Percentiles rank a stretch among this genome's conserved stretches.
phyloP scores from a whole-genome alignment of 140 eudicot species.

The Flaveria floridana region DNA sequence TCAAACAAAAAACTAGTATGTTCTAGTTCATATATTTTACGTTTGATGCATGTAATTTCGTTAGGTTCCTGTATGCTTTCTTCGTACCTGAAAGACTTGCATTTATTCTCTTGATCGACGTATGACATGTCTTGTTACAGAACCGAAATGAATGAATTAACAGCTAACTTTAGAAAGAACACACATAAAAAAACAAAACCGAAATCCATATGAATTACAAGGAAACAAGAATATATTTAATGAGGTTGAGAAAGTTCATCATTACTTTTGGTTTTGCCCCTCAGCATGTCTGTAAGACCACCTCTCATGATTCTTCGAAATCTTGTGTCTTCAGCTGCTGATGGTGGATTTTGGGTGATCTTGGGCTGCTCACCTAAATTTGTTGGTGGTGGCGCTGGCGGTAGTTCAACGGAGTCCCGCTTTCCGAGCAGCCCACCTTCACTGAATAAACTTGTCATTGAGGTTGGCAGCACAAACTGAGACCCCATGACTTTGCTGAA shows the following conservation, averaged over 20 bases:
- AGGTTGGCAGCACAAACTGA: slow-evolving; percentile 78
- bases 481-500: slow-evolving; percentile 93
- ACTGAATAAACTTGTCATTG: slow-evolving; percentile 71
- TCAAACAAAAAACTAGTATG: not conserved
- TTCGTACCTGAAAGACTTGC: not conserved
- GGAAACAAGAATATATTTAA: slow-evolving; percentile 13
- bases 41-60: not conserved
- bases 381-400: slow-evolving; percentile 27
- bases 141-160: slow-evolving; percentile 14
- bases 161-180: slow-evolving; percentile 33
- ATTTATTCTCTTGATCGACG: slow-evolving; percentile 23
- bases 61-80: not conserved
- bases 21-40: too few species aligned
- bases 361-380: slow-evolving; percentile 44
- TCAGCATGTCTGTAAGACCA: slow-evolving; percentile 77
- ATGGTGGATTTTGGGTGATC: slow-evolving; percentile 29
- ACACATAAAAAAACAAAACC: slow-evolving; percentile 17
- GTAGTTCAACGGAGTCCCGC: slow-evolving; percentile 53
- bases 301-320: slow-evolving; percentile 87
- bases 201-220: slow-evolving; percentile 22
- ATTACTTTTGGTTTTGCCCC: slow-evolving; percentile 60
- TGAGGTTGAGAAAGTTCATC: slow-evolving; percentile 49
- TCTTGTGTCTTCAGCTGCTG: slow-evolving; percentile 74
- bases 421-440: slow-evolving; percentile 86
- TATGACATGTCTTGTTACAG: slow-evolving; percentile 7